Percentiles rank a stretch among this genome's conserved stretches.
Conservation (phyloP, 257 asterid species). For the Primulina huaijiensis region DNA sequence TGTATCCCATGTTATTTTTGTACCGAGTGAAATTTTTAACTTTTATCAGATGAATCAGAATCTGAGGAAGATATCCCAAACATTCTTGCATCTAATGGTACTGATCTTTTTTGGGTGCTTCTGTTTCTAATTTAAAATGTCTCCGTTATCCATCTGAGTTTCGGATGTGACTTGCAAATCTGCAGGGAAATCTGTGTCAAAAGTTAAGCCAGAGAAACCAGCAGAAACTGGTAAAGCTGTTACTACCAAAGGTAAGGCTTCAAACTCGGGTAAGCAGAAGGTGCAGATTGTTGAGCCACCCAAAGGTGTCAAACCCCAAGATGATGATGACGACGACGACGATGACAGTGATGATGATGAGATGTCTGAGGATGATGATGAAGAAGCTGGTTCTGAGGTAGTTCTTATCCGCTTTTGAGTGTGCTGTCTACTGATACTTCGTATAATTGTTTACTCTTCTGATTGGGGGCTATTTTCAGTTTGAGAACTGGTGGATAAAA, state of each 20-base stretch:
- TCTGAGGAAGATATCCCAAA: slow-evolving; percentile 53
- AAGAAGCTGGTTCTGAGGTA: slow-evolving; percentile 48
- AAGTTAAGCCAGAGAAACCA: slow-evolving; percentile 49
- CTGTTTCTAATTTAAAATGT: not conserved
- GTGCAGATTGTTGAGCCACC: slow-evolving; percentile 61
- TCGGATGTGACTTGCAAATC: not conserved
- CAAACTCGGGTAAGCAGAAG: slow-evolving; percentile 56
- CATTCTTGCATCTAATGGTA: slow-evolving; percentile 49
- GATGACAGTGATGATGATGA: slow-evolving; percentile 46
- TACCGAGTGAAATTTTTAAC: not conserved
- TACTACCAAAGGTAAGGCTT: slow-evolving; percentile 38
- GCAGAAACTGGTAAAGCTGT: slow-evolving; percentile 40
- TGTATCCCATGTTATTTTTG: not conserved
- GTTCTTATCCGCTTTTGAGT: not conserved
- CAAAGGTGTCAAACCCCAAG: slow-evolving; percentile 24
- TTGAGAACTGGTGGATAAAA: not conserved
- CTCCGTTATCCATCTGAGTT: not conserved
- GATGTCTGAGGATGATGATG: slow-evolving; percentile 48
- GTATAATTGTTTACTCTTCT: not conserved
- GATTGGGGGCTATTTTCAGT: slow-evolving; percentile 1
- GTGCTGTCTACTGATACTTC: not conserved
- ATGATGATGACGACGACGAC: slow-evolving; percentile 27
- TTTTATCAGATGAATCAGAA: slow-evolving; percentile 46
- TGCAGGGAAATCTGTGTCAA: slow-evolving; percentile 41
- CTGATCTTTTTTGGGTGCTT: not conserved